Base-by-base conservation (phyloP, 345 rosid species). In the Lepidium sativum region DNA sequence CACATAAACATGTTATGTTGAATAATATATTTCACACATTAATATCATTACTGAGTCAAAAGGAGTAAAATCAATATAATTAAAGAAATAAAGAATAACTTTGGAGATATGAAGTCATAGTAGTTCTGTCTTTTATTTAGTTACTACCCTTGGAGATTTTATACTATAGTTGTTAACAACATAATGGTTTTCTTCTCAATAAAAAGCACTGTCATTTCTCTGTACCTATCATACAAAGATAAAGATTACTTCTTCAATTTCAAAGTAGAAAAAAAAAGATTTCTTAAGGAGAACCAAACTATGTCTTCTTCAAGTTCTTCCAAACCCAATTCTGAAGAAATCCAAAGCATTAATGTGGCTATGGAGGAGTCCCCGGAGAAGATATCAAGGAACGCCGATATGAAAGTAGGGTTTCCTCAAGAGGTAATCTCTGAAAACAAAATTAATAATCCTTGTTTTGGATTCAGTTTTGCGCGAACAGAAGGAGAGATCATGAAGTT, bases 271-370 rank as follows among this genome's bases (percentile, higher is more conserved):
- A 32, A 27, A 49, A 54, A 64, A 55, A 21, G 57, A 55, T 48
- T 39, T 63, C 58, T 20, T 7, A 39, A 17, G 33, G 56, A 70
- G 51, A 63, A 63, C 62, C 58, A 63, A 54, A 41, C 11, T 32
- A 25, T 72, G 61, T 65, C 67, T 51, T 65, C 66, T 50, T 44
- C 67, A 58, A 17, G 27, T 42, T 65, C 71, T 34, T 72, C 55
- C 61, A 13, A 55, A 41, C 27, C 71, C 15, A 27, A 71, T 29
- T 14, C 64, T 8, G 20, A 63, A 17, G 33, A 10, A 11, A 40
- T 41, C 56, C 21, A 39, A 31, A 20, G 15, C 52, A 2, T 11
- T 31, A 0, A 16, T 13, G 69, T 29, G 58, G 52, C 13, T 8
- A 16, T 20, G 59, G 59, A 55, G 14, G 29, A 48, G 38, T 18